Evolutionary conservation across 495 filamentous ascomycete species (phyloP).

Genomic region (Trichoderma asperelloides): DNA sequence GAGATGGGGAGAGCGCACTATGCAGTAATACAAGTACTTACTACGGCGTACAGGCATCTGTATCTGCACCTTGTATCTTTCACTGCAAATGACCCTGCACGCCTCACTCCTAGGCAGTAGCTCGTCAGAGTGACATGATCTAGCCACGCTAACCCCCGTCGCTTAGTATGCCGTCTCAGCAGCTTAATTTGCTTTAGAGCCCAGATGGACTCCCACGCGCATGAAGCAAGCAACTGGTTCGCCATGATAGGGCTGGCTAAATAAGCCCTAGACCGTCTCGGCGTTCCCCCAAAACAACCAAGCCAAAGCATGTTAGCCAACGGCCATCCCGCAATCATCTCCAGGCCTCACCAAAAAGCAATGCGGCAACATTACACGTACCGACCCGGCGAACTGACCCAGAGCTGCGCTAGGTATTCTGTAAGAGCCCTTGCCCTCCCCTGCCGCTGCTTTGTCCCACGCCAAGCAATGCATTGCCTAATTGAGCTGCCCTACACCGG

Average conservation of each 20-base stretch:
- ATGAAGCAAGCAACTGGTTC: neutral
- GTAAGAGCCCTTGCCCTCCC: neutral
- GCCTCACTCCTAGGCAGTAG: neutral
- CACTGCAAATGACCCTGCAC: neutral
- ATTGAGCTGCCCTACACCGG: too few species aligned
- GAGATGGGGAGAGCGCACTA: too few species aligned
- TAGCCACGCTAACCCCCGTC: neutral
- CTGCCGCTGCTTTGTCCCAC: too few species aligned
- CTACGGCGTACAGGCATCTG: neutral
- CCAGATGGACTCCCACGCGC: neutral
- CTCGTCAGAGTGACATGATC: constrained; percentile 4
- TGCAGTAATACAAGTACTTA: too few species aligned
- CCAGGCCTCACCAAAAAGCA: neutral
- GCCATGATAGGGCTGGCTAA: neutral
- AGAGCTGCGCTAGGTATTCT: too few species aligned
- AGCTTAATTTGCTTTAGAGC: neutral
- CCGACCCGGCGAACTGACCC: neutral
- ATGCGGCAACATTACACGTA: neutral
- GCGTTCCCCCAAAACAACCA: neutral
- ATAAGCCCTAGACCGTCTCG: neutral
- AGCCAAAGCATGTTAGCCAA: neutral
- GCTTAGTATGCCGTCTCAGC: neutral
- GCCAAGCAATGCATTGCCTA: too few species aligned
- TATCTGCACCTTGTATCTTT: neutral
- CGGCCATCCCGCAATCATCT: neutral